These are phyloP conservation scores for Halenospora varia DNA, from an alignment of 495 filamentous ascomycete species.

Conservation along the genomic window DNA sequence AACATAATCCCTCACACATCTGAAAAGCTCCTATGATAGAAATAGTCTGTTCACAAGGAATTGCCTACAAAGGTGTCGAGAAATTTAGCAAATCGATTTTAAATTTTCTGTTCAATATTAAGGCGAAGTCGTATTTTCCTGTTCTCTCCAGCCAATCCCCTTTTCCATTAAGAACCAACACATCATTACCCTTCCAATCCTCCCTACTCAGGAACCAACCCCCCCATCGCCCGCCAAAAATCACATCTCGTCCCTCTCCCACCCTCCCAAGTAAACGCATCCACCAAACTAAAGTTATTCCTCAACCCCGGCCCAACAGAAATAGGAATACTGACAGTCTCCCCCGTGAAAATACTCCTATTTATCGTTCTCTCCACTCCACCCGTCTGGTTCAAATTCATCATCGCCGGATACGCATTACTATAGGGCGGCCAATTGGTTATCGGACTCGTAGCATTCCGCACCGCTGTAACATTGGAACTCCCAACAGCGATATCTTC, in stretches of 20 bases:
- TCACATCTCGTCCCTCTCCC: conserved; percentile 49
- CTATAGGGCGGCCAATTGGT: conserved; percentile 30
- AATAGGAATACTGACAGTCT: not conserved
- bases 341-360: not conserved
- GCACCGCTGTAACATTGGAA: no score
- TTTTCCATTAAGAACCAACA: no score
- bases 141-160: no score
- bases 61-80: no score
- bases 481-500: conserved; percentile 35
- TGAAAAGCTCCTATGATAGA: no score
- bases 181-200: no score
- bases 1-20: no score
- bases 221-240: conserved; percentile 49
- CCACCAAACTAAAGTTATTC: conserved; percentile 43
- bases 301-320: conserved; percentile 40
- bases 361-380: conserved; percentile 32
- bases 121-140: no score
- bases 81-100: no score
- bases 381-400: conserved; percentile 54
- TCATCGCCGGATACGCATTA: conserved; percentile 28
- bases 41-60: no score
- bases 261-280: conserved; percentile 51
- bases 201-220: conserved; percentile 38
- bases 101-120: no score
- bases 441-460: conserved; percentile 14